Conservation (phyloP, 1,284 basidiomycete species). For the Thelephora terrestris region DNA sequence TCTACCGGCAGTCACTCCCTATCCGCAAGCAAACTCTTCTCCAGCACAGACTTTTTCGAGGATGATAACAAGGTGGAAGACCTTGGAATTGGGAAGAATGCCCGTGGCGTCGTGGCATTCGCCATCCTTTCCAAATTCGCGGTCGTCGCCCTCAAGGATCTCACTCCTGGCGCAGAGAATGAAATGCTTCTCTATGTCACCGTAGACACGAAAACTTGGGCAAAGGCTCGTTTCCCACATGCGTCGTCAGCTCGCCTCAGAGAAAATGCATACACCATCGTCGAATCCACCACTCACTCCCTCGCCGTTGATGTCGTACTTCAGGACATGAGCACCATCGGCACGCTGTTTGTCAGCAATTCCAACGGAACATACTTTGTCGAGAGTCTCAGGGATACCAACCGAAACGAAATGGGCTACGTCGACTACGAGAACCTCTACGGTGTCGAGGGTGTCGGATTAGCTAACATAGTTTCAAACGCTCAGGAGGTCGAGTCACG, state of each 20-base stretch:
- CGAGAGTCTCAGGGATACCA: constrained; percentile 85
- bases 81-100: constrained; percentile 75
- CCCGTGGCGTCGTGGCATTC: constrained; percentile 78
- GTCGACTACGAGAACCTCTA: constrained; percentile 92
- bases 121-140: constrained; percentile 88
- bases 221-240: constrained; percentile 78
- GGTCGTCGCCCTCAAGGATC: constrained; percentile 75
- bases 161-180: constrained; percentile 36
- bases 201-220: constrained; percentile 75
- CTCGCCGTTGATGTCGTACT: constrained; percentile 90
- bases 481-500: constrained; percentile 70
- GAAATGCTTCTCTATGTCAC: constrained; percentile 84
- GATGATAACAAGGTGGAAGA: constrained; percentile 59
- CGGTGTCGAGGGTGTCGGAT: constrained; percentile 88
- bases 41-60: constrained; percentile 76
- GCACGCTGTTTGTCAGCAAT: constrained; percentile 91
- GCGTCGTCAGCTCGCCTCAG: constrained; percentile 67
- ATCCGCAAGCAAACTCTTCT: constrained; percentile 65
- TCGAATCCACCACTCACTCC: constrained; percentile 88
- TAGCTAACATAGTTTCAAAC: constrained; percentile 84
- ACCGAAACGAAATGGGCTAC: constrained; percentile 78
- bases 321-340: constrained; percentile 63
- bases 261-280: constrained; percentile 92
- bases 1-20: constrained; percentile 42
- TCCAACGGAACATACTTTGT: constrained; percentile 93